These are phyloP conservation scores for Fomes fomentarius DNA, from an alignment of 1,284 basidiomycete species.

Conservation along the genomic window DNA sequence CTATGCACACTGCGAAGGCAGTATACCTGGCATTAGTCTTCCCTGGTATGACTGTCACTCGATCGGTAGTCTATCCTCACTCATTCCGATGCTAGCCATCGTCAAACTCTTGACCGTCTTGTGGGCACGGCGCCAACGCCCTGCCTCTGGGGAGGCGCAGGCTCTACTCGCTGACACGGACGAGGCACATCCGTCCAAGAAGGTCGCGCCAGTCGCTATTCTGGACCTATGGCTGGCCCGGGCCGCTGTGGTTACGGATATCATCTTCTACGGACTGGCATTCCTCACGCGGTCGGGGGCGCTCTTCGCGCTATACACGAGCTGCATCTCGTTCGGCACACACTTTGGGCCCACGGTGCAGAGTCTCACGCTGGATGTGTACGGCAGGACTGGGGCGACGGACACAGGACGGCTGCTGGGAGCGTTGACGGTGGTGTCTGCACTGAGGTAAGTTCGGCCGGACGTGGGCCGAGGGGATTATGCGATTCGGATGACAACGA, in stretches of 20 bases:
- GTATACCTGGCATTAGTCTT: conserved; percentile 61
- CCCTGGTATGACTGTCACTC: conserved; percentile 52
- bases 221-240: conserved; percentile 65
- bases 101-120: conserved; percentile 13
- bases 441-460: conserved; percentile 52
- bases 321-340: conserved; percentile 50
- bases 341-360: conserved; percentile 67
- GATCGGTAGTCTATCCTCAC: background rate
- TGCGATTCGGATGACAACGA: conserved; percentile 8
- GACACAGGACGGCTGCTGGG: conserved; percentile 70
- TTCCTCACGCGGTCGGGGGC: conserved; percentile 41
- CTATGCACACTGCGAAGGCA: conserved; percentile 58
- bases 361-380: conserved; percentile 64
- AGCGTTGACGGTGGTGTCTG: conserved; percentile 66
- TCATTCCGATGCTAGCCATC: conserved; percentile 31
- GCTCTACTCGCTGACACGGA: background rate
- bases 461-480: background rate
- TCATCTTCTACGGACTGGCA: conserved; percentile 56
- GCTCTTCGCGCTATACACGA: conserved; percentile 48
- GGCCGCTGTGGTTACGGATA: conserved; percentile 56
- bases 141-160: conserved; percentile 28
- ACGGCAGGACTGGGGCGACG: conserved; percentile 45
- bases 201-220: conserved; percentile 34
- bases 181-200: conserved; percentile 7
- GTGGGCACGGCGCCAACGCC: conserved; percentile 3